Base-by-base conservation (phyloP, 1,284 basidiomycete genomes). In the Apiotrichum laibachii region DNA sequence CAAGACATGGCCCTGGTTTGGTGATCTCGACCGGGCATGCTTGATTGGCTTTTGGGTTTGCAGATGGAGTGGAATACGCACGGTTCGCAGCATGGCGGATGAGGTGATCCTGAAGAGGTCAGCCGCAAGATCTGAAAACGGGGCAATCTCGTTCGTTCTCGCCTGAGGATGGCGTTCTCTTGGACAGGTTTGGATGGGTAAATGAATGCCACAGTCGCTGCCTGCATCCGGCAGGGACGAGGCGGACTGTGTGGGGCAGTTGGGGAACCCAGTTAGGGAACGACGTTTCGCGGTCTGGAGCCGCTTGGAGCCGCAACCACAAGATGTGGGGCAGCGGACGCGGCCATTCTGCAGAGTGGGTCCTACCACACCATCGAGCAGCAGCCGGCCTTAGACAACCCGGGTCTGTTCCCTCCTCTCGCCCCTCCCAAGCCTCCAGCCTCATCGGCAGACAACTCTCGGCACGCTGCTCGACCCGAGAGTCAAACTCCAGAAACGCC, bases 81-180 rank as follows among this genome's bases (percentile, higher is more conserved):
- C 73, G 73, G 63, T 76, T 76, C 15, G 67, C 67, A 46, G 70
- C 67, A 60, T 76, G 72, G 37, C 73, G 65, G 9, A 70, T 55
- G 2, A 74, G 62, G 51, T 76, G 73, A 56, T 76, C 72, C 73
- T 76, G 56, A 49, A 40, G 26, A 34, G 33, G 37, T 50, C 44
- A 50, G 55, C 53, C 42, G 35, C n/a, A 7, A 39, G 48, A 33
- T 34, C 47, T 37, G 37, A 37, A 37, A 37, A 37, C 37, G 37
- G 13, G 10, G 16, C 47, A n/a, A 8, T 37, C 21, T 45, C 44
- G 44, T 26, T 26, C 10, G 40, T 3, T 42, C 40, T 16, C 40
- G 40, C 15, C 8, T 9, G 15, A 8, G 18, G 16, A 42, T 42
- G 13, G 40, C 40, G 16, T 31, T 31, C 26, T 31, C 26, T 31